A percentile compares a stretch with the other conserved stretches of the same genome.
phyloP scores from a whole-genome alignment of 208 protist species.

The Porcisia deanei region DNA sequence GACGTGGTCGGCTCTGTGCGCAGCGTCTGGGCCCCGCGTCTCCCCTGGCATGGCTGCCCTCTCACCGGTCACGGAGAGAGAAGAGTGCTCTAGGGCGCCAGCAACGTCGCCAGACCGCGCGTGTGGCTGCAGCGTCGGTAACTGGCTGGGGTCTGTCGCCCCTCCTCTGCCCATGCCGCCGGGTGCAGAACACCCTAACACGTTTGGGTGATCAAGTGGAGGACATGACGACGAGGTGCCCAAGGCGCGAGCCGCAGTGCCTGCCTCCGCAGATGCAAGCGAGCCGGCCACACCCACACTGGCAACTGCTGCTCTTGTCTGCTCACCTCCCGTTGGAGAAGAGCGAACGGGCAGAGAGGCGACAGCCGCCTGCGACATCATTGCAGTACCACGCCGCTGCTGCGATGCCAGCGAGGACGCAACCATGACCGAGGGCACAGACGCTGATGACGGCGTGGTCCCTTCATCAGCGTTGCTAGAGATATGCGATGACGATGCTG shows the following conservation, averaged over 20 bases:
- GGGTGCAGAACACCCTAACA: not conserved
- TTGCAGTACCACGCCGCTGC: not conserved
- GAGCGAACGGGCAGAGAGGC: not conserved
- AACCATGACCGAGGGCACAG: not conserved
- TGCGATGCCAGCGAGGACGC: not conserved
- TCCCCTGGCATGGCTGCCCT: not conserved
- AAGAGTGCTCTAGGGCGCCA: not conserved
- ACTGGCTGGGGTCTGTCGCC: not conserved
- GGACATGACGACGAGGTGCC: not conserved
- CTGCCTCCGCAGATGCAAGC: not conserved
- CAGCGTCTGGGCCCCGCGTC: not conserved
- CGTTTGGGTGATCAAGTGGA: too few species aligned
- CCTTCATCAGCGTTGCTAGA: not conserved
- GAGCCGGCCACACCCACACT: not conserved
- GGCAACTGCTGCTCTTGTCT: not conserved
- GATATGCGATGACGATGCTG: not conserved
- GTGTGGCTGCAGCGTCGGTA: not conserved
- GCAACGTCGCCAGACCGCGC: not conserved
- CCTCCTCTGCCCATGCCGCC: not conserved
- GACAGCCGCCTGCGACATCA: not conserved
- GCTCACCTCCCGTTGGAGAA: not conserved
- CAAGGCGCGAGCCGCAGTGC: not conserved
- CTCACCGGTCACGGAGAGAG: not conserved
- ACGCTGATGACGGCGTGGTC: not conserved
- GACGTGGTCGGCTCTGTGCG: not conserved